Base-by-base conservation (phyloP, 306 rosid species). In the Mimosa bimucronata region DNA sequence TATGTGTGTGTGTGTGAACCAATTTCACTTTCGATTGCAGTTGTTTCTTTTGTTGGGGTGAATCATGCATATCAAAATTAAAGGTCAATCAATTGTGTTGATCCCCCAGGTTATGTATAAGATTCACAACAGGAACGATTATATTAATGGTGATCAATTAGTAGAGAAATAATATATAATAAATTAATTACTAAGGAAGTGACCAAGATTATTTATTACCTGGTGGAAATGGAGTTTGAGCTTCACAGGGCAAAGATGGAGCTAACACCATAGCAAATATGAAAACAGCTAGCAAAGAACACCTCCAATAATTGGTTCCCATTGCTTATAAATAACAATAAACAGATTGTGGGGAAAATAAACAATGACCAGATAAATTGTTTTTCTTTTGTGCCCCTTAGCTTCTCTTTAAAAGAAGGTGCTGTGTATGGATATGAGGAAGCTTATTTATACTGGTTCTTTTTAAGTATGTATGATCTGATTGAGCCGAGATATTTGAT, bases 241-340 rank as follows among this genome's bases (percentile, higher is more conserved):
- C 91, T 5, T 71, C 71, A 29, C 68, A 69, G 16, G 86, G 81
- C 28, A 73, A 44, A 50, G 77, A 23, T 12, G 89, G 83, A 34
- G 87, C 71, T 71, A 85, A 52, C 38, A 76, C 28, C 79, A 81
- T n/a, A 10, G 86, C 84, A 67, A 88, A 81, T 40, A 88, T 18
- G 74, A 85, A 80, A 71, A 85, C 55, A 34, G 84, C 72, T 16
- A 64, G 77, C 10, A 80, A 28, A 74, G 84, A 9, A 16, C 79
- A 83, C 64, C 68, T 77, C 45, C 70, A 46, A 57, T 80, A 50
- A 74, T 46, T 58, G 30, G 28, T 67, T 53, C 71, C 66, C 88
- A 80, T 64, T 29, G 40, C 69, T 64, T 29, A 13, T 16, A 4
- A 9, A 6, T 29, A 2, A 64, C 11, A 29, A 30, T 64, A 28